phyloP scores from a whole-genome alignment of 768 basidiomycete genomes.

The Clitopilus hobsonii region DNA sequence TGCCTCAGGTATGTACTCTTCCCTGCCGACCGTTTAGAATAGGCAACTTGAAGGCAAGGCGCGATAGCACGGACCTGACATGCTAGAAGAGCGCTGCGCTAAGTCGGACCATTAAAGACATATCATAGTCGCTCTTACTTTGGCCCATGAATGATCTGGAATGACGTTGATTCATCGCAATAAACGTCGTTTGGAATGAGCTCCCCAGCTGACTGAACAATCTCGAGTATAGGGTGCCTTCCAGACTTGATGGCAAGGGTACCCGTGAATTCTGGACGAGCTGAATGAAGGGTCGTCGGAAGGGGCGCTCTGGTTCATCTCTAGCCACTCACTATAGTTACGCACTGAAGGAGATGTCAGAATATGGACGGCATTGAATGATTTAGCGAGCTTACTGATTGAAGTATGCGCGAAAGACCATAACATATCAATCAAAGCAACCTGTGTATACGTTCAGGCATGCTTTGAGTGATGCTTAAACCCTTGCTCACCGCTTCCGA shows the following conservation, averaged over 20 bases:
- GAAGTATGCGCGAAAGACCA: slow-evolving; percentile 84
- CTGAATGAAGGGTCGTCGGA: slow-evolving; percentile 28
- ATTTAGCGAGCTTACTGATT: slow-evolving; percentile 50
- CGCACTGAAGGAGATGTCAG: slow-evolving; percentile 29
- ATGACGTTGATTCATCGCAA: slow-evolving; percentile 76
- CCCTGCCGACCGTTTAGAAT: slow-evolving; percentile 31
- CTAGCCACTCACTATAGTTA: slow-evolving; percentile 33
- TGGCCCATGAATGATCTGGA: slow-evolving; percentile 90
- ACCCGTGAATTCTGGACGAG: slow-evolving; percentile 88
- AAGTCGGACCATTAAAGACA: not conserved
- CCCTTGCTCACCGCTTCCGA: slow-evolving; percentile 84
- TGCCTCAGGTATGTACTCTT: slow-evolving; percentile 95
- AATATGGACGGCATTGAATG: slow-evolving; percentile 1
- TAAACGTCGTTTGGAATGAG: slow-evolving; percentile 90
- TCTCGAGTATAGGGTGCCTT: slow-evolving; percentile 85
- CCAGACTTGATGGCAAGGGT: slow-evolving; percentile 88
- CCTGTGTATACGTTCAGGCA: slow-evolving; percentile 42
- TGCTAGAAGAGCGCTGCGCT: slow-evolving; percentile 22
- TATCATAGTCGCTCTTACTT: slow-evolving; percentile 50
- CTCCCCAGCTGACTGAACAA: slow-evolving; percentile 57
- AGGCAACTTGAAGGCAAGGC: too few relatives aligned
- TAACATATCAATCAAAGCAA: slow-evolving; percentile 86
- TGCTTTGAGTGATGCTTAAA: too few relatives aligned
- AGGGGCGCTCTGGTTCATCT: not conserved
- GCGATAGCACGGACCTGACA: slow-evolving; percentile 34